These are phyloP conservation scores for Monilinia laxa DNA, from an alignment of 2,329 filamentous ascomycete genomes.

Conservation along the genomic window DNA sequence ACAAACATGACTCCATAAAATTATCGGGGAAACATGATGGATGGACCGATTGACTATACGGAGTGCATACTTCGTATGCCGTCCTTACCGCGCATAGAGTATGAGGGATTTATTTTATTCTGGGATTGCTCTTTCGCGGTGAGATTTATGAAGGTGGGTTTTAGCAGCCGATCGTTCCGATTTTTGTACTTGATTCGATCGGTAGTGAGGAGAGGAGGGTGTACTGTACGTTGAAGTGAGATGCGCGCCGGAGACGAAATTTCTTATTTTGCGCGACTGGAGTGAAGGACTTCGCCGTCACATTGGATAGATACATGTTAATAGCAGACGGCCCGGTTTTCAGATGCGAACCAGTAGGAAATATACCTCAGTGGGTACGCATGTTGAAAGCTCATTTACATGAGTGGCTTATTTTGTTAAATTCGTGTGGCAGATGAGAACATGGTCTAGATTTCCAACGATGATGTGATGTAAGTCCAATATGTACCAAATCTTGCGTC, in stretches of 20 bases:
- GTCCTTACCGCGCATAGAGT: slow-evolving; percentile 10
- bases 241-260: neutral
- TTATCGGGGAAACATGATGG: neutral
- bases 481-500: neutral
- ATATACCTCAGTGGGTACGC: slow-evolving; percentile 18
- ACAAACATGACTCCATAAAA: slow-evolving; percentile 2
- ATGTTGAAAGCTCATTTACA: neutral
- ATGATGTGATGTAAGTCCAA: neutral
- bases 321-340: slow-evolving; percentile 3
- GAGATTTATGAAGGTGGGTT: slow-evolving; percentile 9
- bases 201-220: neutral
- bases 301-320: neutral
- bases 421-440: too few relatives aligned
- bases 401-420: neutral
- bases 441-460: neutral
- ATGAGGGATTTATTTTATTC: slow-evolving; percentile 18
- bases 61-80: neutral
- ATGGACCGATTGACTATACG: neutral
- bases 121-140: neutral
- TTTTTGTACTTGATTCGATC: neutral
- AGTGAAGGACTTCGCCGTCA: neutral
- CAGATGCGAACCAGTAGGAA: slow-evolving; percentile 8
- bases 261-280: neutral
- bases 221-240: neutral
- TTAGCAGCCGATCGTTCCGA: slow-evolving; percentile 11